Evolutionary conservation across 2,329 filamentous ascomycete species (phyloP), one percentile per base, ranked within the genome.

Genomic region (Fusarium hostae): DNA sequence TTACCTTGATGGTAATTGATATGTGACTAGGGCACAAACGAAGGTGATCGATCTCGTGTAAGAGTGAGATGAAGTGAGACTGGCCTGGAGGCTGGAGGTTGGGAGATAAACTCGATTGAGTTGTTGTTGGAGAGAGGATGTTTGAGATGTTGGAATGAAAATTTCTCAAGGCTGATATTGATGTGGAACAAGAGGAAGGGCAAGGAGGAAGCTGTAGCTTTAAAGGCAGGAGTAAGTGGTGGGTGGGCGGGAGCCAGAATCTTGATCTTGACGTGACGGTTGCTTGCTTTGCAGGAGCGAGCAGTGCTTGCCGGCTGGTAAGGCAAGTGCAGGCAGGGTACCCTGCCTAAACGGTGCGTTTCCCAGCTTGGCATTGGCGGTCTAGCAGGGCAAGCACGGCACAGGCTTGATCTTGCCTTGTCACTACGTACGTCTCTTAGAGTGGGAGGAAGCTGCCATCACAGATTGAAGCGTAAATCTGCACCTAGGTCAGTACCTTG

Each of bases 121-220:
- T 65, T 68, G 48, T 65, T 68, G 48, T 52, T 60, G 62, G 68
- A 55, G 72, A 69, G 71, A 66, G 65, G 75, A 73, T 61, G 68
- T 59, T 47, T 68, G 70, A 71, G 73, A 68, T 68, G 75, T 68
- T 64, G 76, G 65, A 71, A 71, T 73, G 67, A 66, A 54, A 60
- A 71, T 55, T 66, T 50, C 44, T 66, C 59, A 43, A 68, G 63
- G 63, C 35, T 59, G 63, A 68, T 71, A 66, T 50, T 68, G 63
- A 56, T 43, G 59, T 68, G 65, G 63, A 75, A 75, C 67, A 69
- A 59, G 52, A 71, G 47, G 72, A 68, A 68, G 70, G 59, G 70
- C 35, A 66, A 74, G 68, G 68, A 71, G 68, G 55, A 68, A 68
- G 70, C 64, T 57, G 62, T 67, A 45, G 70, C 66, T 77, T 77